phyloP scores from a whole-genome alignment of 352 stramenopile genomes.

The Phytophthora constricta region DNA sequence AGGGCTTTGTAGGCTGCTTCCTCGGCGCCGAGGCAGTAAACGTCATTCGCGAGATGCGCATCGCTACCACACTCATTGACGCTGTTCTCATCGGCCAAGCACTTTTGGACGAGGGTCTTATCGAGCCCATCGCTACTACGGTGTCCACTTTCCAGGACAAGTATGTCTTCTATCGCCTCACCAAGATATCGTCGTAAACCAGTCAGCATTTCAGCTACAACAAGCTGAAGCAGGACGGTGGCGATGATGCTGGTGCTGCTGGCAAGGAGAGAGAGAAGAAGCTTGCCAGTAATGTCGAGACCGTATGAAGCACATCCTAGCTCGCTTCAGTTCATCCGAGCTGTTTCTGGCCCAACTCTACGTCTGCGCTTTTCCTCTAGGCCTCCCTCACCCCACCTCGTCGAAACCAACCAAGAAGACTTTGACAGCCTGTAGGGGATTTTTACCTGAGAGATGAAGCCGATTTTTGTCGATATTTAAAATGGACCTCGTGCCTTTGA shows the following conservation, averaged over 20 bases:
- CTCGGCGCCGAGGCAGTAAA: conserved; percentile 86
- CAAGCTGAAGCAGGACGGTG: conserved; percentile 4
- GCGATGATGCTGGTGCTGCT: conserved; percentile 15
- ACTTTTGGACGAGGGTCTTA: conserved; percentile 79
- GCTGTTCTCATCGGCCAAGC: conserved; percentile 82
- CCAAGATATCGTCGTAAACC: conserved; percentile 48
- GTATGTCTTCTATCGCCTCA: conserved; percentile 88
- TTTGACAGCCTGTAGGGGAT: not conserved
- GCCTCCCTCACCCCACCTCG: not conserved
- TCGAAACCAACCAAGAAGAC: conserved; percentile 14
- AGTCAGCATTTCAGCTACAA: conserved; percentile 19
- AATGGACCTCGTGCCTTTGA: not conserved
- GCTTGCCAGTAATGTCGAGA: conserved; percentile 9
- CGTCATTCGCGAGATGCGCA: conserved; percentile 78
- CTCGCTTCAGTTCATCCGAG: conserved; percentile 12
- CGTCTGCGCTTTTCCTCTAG: conserved; percentile 12
- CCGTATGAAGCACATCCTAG: conserved; percentile 27
- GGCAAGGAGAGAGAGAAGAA: conserved; percentile 1
- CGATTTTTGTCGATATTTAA: conserved; percentile 59
- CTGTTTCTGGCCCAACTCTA: not conserved
- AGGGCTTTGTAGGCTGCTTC: conserved; percentile 84
- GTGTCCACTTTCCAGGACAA: conserved; percentile 87
- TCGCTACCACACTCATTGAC: conserved; percentile 76
- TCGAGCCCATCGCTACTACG: conserved; percentile 76
- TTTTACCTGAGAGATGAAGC: conserved; percentile 13